Conservation (phyloP, 805 yeast species). For the Priceomyces medius region DNA sequence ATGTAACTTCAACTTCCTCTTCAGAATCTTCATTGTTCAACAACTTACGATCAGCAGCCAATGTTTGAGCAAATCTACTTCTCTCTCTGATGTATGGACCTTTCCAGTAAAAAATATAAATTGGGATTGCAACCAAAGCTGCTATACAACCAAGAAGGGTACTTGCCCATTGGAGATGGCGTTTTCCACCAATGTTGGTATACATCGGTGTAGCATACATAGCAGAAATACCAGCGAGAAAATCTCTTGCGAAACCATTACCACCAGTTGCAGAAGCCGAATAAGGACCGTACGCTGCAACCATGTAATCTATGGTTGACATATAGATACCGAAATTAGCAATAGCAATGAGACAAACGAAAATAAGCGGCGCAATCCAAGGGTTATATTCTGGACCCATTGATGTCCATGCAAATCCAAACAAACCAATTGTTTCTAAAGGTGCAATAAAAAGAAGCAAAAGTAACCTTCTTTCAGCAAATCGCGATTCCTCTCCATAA, state of each 20-base stretch:
- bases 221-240: slow-evolving; percentile 39
- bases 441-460: slow-evolving; percentile 38
- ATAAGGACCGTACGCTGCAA: slow-evolving; percentile 41
- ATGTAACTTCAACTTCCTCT: slow-evolving; percentile 4
- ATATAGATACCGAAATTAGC: slow-evolving; percentile 43
- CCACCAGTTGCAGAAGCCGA: slow-evolving; percentile 47
- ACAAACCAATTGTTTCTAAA: slow-evolving; percentile 36
- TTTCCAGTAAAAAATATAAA: slow-evolving; percentile 39
- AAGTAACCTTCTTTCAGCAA: slow-evolving; percentile 28
- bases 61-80: slow-evolving; percentile 37
- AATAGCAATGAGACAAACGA: slow-evolving; percentile 34
- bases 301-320: slow-evolving; percentile 46
- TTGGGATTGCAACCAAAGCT: slow-evolving; percentile 32
- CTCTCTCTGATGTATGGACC: slow-evolving; percentile 35
- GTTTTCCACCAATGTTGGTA: slow-evolving; percentile 26
- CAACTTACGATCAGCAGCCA: slow-evolving; percentile 27
- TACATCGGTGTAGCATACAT: slow-evolving; percentile 41
- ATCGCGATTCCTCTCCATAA: slow-evolving; percentile 25
- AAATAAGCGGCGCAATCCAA: slow-evolving; percentile 45
- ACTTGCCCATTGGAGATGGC: slow-evolving; percentile 39
- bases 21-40: slow-evolving; percentile 6
- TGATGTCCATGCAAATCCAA: slow-evolving; percentile 44
- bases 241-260: slow-evolving; percentile 42
- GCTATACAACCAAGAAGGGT: slow-evolving; percentile 37
- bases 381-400: slow-evolving; percentile 36